A percentile compares a stretch with the other conserved stretches of the same genome.
These are phyloP conservation scores for Ascochyta viciae-villosae DNA, from an alignment of 2,329 filamentous ascomycete species.

Conservation along the genomic window DNA sequence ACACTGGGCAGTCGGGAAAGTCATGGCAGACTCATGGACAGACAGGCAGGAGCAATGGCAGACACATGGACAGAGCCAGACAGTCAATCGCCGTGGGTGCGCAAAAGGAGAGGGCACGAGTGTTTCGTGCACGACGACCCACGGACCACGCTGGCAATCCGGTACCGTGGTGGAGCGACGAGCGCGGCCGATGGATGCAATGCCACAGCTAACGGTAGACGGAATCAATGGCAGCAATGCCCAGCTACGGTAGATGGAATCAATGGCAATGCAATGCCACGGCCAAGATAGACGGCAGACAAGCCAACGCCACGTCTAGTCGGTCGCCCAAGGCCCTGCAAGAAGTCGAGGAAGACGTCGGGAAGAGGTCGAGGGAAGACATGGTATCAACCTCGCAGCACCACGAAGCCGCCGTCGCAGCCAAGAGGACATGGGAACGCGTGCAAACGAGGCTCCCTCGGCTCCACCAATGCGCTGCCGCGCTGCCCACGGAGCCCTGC, in stretches of 20 bases:
- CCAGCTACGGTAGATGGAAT: too few relatives aligned
- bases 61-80: slow-evolving; percentile 7
- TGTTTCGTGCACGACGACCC: slow-evolving; percentile 18
- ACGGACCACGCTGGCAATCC: slow-evolving; percentile 12
- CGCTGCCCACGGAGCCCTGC: slow-evolving; percentile 10
- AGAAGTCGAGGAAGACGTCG: too few relatives aligned
- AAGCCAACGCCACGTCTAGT: neutral
- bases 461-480: slow-evolving; percentile 10
- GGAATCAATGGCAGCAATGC: too few relatives aligned
- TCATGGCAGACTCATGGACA: slow-evolving; percentile 45
- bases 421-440: neutral
- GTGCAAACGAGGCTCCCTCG: neutral
- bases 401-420: too few relatives aligned
- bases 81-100: slow-evolving; percentile 7
- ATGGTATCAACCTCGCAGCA: too few relatives aligned
- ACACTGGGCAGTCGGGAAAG: slow-evolving; percentile 16
- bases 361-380: too few relatives aligned
- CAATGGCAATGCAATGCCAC: too few relatives aligned
- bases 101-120: slow-evolving; percentile 12
- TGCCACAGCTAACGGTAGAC: too few relatives aligned
- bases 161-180: slow-evolving; percentile 8
- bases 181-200: neutral
- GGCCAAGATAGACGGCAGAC: neutral
- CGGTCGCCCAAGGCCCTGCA: too few relatives aligned
- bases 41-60: slow-evolving; percentile 54